Base-by-base conservation (phyloP, 202 grass and related monocot species). In the Hordeum pubiflorum region DNA sequence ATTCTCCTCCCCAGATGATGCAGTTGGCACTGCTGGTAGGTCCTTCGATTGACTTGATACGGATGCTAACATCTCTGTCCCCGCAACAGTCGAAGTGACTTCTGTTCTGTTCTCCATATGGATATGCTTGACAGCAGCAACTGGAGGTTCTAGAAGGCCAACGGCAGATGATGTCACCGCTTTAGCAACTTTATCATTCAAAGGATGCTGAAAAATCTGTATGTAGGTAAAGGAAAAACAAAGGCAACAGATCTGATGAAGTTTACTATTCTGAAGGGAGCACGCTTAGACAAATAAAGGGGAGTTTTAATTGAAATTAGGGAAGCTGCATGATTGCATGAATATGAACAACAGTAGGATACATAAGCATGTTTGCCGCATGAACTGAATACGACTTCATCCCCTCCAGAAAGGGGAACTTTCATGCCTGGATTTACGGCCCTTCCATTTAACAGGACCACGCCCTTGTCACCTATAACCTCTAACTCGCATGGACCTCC, bases 121-220 rank as follows among this genome's bases (percentile, higher is more conserved):
- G 79, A 89, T 89, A 48, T 80, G 84, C 82, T 94, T 92, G 21
- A 74, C 52, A 87, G 75, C 74, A 55, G 68, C 55, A 89, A 84
- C 86, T 1, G 80, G 69, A 48, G 86, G 31, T 84, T 90, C 88
- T 54, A 87, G 77, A 77, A 88, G 78, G 46, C 63, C 69, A 50
- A 91, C 66, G 50, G 86, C 58, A 85, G 94, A 85, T 76, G 83
- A 81, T 58, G 75, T 37, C 39, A 84, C 76, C 11, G 5, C 34
- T 81, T 90, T 82, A 74, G 81, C 18, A 84, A 87, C 73, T 87
- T 96, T 93, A 34, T 93, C 87, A 40, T 86, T 93, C 76, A 92
- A 88, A 75, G 91, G 84, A 82, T 93, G 84, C 87, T 93, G 96
- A 91, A 99, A 99, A 86, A 99, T 99, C 96, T 99, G 71, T 75